phyloP scores from a whole-genome alignment of 1,139 yeast genomes.

The Saccharomycopsis crataegensis region DNA sequence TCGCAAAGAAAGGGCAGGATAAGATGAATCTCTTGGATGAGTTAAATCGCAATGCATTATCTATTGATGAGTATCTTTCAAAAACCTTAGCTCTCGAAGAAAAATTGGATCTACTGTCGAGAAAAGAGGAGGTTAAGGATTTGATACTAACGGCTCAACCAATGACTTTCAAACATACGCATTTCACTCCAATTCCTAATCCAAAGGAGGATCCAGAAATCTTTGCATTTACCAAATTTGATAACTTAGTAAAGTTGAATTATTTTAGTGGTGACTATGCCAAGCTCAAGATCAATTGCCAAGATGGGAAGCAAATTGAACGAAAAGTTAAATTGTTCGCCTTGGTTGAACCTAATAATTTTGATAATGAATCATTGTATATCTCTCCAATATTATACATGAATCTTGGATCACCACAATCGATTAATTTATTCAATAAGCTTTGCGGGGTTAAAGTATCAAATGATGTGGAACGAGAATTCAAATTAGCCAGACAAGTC shows the following conservation, averaged over 20 bases:
- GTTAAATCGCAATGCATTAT: slow-evolving; percentile 14
- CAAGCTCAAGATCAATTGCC: slow-evolving; percentile 27
- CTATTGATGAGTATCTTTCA: slow-evolving; percentile 11
- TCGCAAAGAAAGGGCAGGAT: slow-evolving; percentile 13
- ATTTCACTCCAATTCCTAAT: slow-evolving; percentile 27
- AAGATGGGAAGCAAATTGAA: slow-evolving; percentile 20
- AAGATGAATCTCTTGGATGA: slow-evolving; percentile 10
- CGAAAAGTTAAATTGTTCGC: slow-evolving; percentile 44
- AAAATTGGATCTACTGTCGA: not conserved
- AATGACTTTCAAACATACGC: not conserved
- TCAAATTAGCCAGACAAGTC: slow-evolving; percentile 20
- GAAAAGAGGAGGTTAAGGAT: not conserved
- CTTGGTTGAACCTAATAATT: slow-evolving; percentile 56
- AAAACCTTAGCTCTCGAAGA: not conserved
- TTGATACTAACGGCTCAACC: not conserved
- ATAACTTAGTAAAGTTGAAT: slow-evolving; percentile 48
- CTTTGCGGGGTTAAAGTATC: not conserved
- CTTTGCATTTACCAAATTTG: slow-evolving; percentile 45
- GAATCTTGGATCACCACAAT: slow-evolving; percentile 37
- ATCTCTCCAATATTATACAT: slow-evolving; percentile 59
- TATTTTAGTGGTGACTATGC: slow-evolving; percentile 67
- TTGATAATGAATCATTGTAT: slow-evolving; percentile 29
- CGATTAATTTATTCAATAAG: slow-evolving; percentile 22
- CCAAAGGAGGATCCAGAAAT: slow-evolving; percentile 35
- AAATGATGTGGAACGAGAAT: slow-evolving; percentile 15